Conservation (phyloP, 2,329 filamentous ascomycete genomes). For the Parastagonospora avenae region DNA sequence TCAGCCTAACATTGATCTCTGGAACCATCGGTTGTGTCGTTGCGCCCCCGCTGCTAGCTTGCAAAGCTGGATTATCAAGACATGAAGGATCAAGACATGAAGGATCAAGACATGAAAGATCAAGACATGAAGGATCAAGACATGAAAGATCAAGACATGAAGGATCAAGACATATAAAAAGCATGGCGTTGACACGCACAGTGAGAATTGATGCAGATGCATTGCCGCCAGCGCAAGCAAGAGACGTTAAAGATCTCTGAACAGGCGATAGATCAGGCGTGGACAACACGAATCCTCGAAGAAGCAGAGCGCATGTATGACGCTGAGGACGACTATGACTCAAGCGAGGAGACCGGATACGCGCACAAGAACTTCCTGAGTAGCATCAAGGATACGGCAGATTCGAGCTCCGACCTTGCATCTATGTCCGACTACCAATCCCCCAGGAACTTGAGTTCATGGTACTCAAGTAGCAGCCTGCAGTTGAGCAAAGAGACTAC, state of each 20-base stretch:
- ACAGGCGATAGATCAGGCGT: conserved; percentile 11
- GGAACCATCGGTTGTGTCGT: too few relatives aligned
- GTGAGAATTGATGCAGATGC: conserved; percentile 14
- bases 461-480: not conserved
- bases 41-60: too few relatives aligned
- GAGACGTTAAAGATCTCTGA: conserved; percentile 2
- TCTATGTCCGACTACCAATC: not conserved
- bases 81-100: too few relatives aligned
- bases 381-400: conserved; percentile 12
- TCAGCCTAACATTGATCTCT: too few relatives aligned
- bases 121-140: too few relatives aligned
- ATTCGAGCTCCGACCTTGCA: conserved; percentile 3
- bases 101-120: too few relatives aligned
- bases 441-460: not conserved
- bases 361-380: conserved; percentile 19
- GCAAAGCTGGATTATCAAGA: too few relatives aligned
- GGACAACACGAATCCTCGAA: conserved; percentile 16
- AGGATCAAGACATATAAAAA: too few relatives aligned
- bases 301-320: conserved; percentile 10
- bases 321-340: not conserved
- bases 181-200: too few relatives aligned
- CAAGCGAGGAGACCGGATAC: conserved; percentile 12
- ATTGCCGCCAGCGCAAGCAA: conserved; percentile 7
- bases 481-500: conserved; percentile 1
- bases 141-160: too few relatives aligned